A percentile compares a stretch with the other conserved stretches of the same genome.
These are phyloP conservation scores for Sporisorium reilianum DNA, from an alignment of 1,284 basidiomycete species.

Conservation along the genomic window DNA sequence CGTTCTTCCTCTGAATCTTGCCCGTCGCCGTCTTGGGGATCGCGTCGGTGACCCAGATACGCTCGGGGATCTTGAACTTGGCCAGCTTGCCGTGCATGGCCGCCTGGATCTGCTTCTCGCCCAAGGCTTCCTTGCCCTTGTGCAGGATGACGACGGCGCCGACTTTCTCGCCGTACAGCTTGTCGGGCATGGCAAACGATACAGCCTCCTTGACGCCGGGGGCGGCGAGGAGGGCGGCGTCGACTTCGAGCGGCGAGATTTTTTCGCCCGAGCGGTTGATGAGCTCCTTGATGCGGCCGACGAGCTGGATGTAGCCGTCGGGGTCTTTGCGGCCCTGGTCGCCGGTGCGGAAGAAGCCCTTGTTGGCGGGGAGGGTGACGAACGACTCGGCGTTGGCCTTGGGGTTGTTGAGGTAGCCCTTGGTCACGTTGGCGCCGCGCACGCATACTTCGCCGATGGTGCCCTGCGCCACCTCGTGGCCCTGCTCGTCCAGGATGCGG, in stretches of 20 bases:
- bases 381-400: slow-evolving; percentile 70
- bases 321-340: slow-evolving; percentile 77
- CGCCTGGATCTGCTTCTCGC: slow-evolving; percentile 59
- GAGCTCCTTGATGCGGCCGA: slow-evolving; percentile 68
- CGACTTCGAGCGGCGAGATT: slow-evolving; percentile 77
- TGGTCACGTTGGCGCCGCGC: slow-evolving; percentile 72
- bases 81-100: slow-evolving; percentile 61
- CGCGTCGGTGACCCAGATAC: slow-evolving; percentile 68
- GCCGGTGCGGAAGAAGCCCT: slow-evolving; percentile 74
- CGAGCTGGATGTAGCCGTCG: slow-evolving; percentile 75
- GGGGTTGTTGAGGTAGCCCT: slow-evolving; percentile 72
- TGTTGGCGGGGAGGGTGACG: slow-evolving; percentile 67
- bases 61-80: slow-evolving; percentile 70
- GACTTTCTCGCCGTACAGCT: slow-evolving; percentile 69
- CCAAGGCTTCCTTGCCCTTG: slow-evolving; percentile 29
- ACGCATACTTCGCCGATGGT: slow-evolving; percentile 72
- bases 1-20: slow-evolving; percentile 66
- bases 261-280: slow-evolving; percentile 75
- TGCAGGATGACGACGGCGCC: slow-evolving; percentile 69
- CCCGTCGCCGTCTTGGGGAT: slow-evolving; percentile 70
- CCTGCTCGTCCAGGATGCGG: slow-evolving; percentile 70
- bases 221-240: slow-evolving; percentile 72
- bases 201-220: slow-evolving; percentile 73
- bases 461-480: slow-evolving; percentile 69
- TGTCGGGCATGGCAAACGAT: slow-evolving; percentile 70